Conservation (phyloP, 23 red algal genomes). For the Gracilariopsis chorda region DNA sequence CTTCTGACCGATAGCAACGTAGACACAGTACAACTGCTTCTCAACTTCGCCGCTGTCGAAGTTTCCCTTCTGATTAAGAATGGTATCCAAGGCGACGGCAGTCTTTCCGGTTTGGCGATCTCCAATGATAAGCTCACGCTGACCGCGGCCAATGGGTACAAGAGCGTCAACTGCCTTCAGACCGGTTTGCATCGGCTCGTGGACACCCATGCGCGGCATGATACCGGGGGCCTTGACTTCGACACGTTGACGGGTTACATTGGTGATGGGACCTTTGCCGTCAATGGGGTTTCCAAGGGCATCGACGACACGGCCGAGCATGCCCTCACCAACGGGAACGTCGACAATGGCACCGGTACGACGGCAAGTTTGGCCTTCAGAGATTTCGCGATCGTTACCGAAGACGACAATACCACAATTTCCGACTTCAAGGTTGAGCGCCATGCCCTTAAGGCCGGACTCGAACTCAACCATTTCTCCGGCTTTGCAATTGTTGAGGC, state of each 20-base stretch:
- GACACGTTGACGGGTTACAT: slow-evolving; percentile 74
- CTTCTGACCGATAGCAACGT: slow-evolving; percentile 98
- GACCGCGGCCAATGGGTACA: slow-evolving; percentile 96
- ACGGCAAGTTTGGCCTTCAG: slow-evolving; percentile 86
- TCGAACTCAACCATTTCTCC: slow-evolving; percentile 99
- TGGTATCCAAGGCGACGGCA: slow-evolving; percentile 93
- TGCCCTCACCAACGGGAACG: slow-evolving; percentile 81
- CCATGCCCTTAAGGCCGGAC: slow-evolving; percentile 92
- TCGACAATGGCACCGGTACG: slow-evolving; percentile 91
- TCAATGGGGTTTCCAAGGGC: slow-evolving; percentile 98
- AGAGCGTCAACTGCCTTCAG: slow-evolving; percentile 94
- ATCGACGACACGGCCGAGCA: slow-evolving; percentile 97
- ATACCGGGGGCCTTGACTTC: slow-evolving; percentile 99
- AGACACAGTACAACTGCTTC: slow-evolving; percentile 94
- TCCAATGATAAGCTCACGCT: slow-evolving; percentile 99
- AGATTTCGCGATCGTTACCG: slow-evolving; percentile 93
- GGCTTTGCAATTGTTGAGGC: slow-evolving; percentile 86
- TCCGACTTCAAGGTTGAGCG: slow-evolving; percentile 92
- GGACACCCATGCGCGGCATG: slow-evolving; percentile 92
- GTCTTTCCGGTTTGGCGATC: slow-evolving; percentile 99
- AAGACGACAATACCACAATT: slow-evolving; percentile 97
- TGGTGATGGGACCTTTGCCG: slow-evolving; percentile 86
- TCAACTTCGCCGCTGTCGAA: slow-evolving; percentile 72
- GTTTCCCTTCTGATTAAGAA: slow-evolving; percentile 81
- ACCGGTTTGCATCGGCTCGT: slow-evolving; percentile 98